These are phyloP conservation scores for Trichoderma hamatum DNA, from an alignment of 2,329 filamentous ascomycete species.

Conservation along the genomic window DNA sequence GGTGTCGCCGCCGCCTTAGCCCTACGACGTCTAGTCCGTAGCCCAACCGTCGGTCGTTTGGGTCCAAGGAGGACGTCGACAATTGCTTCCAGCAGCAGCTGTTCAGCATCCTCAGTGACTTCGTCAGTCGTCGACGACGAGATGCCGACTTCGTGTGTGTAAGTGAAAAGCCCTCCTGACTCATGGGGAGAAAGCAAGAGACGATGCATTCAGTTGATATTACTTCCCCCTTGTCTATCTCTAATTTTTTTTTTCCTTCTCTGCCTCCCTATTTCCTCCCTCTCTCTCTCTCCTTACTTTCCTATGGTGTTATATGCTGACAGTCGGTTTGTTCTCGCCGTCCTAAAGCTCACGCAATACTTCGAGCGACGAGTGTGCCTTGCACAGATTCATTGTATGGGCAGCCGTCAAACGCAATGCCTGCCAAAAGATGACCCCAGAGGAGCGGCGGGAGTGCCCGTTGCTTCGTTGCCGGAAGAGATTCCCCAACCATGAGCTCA, in stretches of 20 bases:
- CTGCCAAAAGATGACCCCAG: conserved; percentile 50
- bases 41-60: conserved; percentile 38
- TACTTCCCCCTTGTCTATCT: background rate
- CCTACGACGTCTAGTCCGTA: conserved; percentile 40
- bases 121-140: conserved; percentile 33
- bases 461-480: conserved; percentile 54
- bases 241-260: background rate
- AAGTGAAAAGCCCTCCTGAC: conserved; percentile 32
- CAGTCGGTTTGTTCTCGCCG: conserved; percentile 1
- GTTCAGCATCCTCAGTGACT: conserved; percentile 33
- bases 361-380: conserved; percentile 53
- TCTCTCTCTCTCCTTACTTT: background rate
- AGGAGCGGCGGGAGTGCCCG: conserved; percentile 56
- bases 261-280: background rate
- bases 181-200: background rate
- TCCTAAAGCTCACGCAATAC: conserved; percentile 45
- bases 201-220: background rate
- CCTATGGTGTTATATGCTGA: background rate
- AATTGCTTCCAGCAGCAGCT: conserved; percentile 32
- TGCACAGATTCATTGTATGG: conserved; percentile 60
- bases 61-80: conserved; percentile 39
- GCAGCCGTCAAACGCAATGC: conserved; percentile 58
- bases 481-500: conserved; percentile 55
- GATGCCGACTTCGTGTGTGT: conserved; percentile 39
- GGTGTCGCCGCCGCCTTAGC: conserved; percentile 37